phyloP scores from a whole-genome alignment of 768 basidiomycete species.

The Suillus spraguei region DNA sequence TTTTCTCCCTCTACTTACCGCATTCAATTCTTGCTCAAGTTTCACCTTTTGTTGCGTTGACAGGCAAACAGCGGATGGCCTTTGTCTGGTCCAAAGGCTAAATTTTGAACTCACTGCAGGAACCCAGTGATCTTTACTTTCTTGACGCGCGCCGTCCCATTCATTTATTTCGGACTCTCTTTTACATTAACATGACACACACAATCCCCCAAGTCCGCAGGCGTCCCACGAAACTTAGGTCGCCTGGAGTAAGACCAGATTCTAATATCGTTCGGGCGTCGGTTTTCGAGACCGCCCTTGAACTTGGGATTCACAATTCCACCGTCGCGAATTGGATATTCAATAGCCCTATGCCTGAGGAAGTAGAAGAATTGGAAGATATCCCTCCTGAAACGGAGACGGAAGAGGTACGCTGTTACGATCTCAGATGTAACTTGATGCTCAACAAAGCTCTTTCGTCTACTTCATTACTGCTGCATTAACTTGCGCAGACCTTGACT shows the following conservation, averaged over 20 bases:
- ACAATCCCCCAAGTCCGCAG: conserved; percentile 25
- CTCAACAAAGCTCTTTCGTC: background rate
- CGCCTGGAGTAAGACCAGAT: conserved; percentile 39
- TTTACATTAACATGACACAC: conserved; percentile 23
- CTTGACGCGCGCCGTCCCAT: conserved; percentile 13
- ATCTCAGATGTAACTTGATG: background rate
- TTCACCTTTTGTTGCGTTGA: conserved; percentile 9
- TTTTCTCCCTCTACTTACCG: background rate
- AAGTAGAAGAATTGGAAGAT: conserved; percentile 47
- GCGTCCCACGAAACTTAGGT: conserved; percentile 26
- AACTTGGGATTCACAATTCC: conserved; percentile 63
- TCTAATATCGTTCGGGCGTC: conserved; percentile 69
- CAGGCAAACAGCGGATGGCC: conserved; percentile 26
- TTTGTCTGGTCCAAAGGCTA: conserved; percentile 15
- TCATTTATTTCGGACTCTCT: conserved; percentile 20
- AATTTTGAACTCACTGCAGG: conserved; percentile 17
- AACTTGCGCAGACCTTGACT: conserved; percentile 21
- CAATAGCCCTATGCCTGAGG: conserved; percentile 58
- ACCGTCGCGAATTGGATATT: conserved; percentile 76
- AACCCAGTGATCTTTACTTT: conserved; percentile 9
- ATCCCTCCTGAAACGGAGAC: conserved; percentile 20
- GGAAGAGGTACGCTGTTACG: conserved; percentile 32
- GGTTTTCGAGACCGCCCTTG: conserved; percentile 71
- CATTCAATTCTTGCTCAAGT: background rate
- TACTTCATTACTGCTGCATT: conserved; percentile 12